These are phyloP conservation scores for Diplocarpon rosae DNA, from an alignment of 2,329 filamentous ascomycete genomes.

Conservation along the genomic window DNA sequence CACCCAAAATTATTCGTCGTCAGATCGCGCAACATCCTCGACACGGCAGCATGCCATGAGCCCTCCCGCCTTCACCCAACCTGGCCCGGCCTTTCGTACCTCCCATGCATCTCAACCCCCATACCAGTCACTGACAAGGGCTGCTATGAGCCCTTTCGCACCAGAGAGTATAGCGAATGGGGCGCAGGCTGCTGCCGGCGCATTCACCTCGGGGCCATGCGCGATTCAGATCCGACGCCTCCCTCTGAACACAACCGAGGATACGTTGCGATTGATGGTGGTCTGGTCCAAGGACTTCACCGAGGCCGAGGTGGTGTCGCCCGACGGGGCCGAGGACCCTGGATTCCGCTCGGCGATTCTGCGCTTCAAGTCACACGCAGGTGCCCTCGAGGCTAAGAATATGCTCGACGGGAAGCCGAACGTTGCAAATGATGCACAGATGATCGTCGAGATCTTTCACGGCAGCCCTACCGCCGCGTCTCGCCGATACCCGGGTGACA, in stretches of 20 bases:
- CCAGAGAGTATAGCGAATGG: constrained; percentile 19
- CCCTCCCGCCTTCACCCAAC: constrained; percentile 24
- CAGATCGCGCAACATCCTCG: constrained; percentile 18
- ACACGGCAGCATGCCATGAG: constrained; percentile 28
- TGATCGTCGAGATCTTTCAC: constrained; percentile 47
- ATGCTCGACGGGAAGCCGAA: constrained; percentile 47
- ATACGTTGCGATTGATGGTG: constrained; percentile 45
- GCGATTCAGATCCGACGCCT: constrained; percentile 43
- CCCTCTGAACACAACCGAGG: constrained; percentile 41
- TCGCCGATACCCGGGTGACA: constrained; percentile 44
- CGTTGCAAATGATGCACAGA: constrained; percentile 37
- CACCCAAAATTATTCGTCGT: constrained; percentile 9
- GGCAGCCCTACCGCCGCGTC: constrained; percentile 25
- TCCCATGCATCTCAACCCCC: constrained; percentile 22
- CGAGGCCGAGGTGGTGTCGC: constrained; percentile 39
- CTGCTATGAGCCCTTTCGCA: constrained; percentile 24
- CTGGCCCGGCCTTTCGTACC: constrained; percentile 24
- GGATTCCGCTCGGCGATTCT: constrained; percentile 42
- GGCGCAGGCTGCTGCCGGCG: constrained; percentile 14
- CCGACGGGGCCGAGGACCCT: constrained; percentile 38
- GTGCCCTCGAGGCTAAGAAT: constrained; percentile 44
- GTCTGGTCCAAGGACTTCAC: constrained; percentile 46
- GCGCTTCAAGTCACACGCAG: constrained; percentile 40
- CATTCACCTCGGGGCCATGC: constrained; percentile 26
- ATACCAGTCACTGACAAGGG: constrained; percentile 26